Percentiles rank a stretch among this genome's conserved stretches.
Evolutionary conservation across 2,329 filamentous ascomycete species (phyloP).

Genomic region (Akanthomyces lecanii): DNA sequence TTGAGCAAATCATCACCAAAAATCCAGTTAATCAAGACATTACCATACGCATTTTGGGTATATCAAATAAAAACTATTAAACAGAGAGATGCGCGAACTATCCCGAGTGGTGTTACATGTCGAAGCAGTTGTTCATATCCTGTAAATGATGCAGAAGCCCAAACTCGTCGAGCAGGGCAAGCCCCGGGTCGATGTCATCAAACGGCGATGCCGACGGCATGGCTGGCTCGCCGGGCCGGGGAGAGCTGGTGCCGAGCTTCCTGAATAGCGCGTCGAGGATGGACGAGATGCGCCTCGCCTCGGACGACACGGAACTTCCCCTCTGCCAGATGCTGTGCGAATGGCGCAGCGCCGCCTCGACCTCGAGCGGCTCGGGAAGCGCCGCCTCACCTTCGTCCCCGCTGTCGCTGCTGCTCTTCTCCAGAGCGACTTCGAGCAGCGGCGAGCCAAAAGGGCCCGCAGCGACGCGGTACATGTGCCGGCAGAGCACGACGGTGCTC

Average conservation of each 20-base stretch:
- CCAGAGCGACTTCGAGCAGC: neutral
- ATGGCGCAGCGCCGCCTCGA: conserved; percentile 11
- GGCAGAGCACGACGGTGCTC: conserved; percentile 15
- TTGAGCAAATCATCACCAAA: neutral
- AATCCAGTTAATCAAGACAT: neutral
- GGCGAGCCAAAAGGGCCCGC: conserved; percentile 10
- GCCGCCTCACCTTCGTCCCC: neutral
- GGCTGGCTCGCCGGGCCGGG: neutral
- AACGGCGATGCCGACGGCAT: neutral
- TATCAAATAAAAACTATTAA: neutral
- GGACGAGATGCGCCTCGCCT: conserved; percentile 7
- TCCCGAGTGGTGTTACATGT: neutral
- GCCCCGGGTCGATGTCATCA: conserved; percentile 1
- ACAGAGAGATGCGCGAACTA: neutral
- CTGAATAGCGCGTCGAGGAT: conserved; percentile 6
- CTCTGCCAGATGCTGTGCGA: conserved; percentile 11
- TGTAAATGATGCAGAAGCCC: conserved; percentile 13
- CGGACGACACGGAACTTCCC: neutral
- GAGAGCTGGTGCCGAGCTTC: neutral
- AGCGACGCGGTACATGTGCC: conserved; percentile 12
- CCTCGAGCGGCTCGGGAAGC: neutral
- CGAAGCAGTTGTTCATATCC: conserved; percentile 18
- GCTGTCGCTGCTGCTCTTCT: neutral
- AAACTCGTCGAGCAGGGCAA: conserved; percentile 12
- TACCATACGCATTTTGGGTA: neutral